Evolutionary conservation across 768 basidiomycete genomes (phyloP), one percentile per base, ranked within the genome.

Genomic region (Amanita rubescens): DNA sequence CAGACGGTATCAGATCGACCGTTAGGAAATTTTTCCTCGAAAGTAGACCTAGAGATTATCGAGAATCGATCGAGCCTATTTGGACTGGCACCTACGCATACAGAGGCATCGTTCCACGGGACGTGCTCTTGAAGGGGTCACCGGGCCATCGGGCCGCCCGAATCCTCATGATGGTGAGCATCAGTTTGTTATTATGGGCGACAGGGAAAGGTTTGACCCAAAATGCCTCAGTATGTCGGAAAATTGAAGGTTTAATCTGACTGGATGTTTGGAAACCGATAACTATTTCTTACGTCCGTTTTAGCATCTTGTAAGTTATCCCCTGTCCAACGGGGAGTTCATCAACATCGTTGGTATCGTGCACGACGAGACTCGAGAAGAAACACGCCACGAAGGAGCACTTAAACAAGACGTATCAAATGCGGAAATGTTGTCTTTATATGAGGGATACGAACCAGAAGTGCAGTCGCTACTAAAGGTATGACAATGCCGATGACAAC

Each of bases 251-350:
- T n/a, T n/a, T n/a, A n/a, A n/a, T n/a, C n/a, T n/a, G n/a, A n/a
- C n/a, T n/a, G n/a, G n/a, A 67, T 45, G 41, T 59, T n/a, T 14
- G 15, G 5, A 24, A 37, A 20, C 30, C 8, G 22, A n/a, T n/a
- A 5, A 32, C 25, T 37, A 10, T 43, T 22, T n/a, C 15, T 30
- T 25, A 50, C 2, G 24, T 47, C n/a, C 6, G 32, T 30, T 14
- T 25, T 22, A 82, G 79, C 74, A 77, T 61, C 50, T 79, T n/a
- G 65, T 81, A 2, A 69, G 67, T 0, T 83, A 82, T 62, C 73
- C 78, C 0, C 71, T 83, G 11, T 74, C 78, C 1, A 67, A 71
- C 33, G 78, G 76, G 9, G 67, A 68, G 49, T 63, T 71, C 22
- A 66, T 83, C 55, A 84, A 81, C 57, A 63, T 81, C 25, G 79